Base-by-base conservation (phyloP, 1,284 basidiomycete species). In the Gomphus bonarii region DNA sequence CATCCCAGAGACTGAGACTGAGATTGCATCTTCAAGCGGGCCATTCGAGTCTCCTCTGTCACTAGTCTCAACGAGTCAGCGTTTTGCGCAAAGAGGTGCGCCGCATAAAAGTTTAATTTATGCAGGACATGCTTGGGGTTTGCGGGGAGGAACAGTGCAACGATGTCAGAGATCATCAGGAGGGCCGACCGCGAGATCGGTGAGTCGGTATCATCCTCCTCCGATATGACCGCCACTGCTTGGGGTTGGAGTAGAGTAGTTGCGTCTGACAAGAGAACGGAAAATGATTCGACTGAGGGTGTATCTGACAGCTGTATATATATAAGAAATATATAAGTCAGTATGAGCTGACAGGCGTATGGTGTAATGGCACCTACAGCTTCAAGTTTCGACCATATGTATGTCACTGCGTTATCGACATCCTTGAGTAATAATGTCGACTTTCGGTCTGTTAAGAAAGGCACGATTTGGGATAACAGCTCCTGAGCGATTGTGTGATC, bases 71-170 rank as follows among this genome's bases (percentile, higher is more conserved):
- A 18, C 10, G 36, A 7, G 36, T 25, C n/a, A 28, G 30, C 22
- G 18, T 48, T 50, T 31, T 58, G 50, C 16, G 14, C 30, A 33
- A 18, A 31, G 3, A 78, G 65, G 54, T 81, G 75, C 1, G 75
- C 79, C 4, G 75, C 77, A 63, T 85, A 85, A 65, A 81, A 85
- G 44, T 72, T 67, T 53, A 80, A 65, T 70, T 81, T 85, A 61
- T 74, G 78, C 25, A 70, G 68, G 58, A 75, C 70, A 61, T 75
- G 76, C 62, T 71, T 76, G 61, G 64, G 65, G 60, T 68, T 68
- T 62, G 60, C 25, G 4, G 25, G 59, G 59, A 58, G 59, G 67
- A 74, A 79, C 49, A 80, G 64, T 33, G 62, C 63, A 48, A 66
- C 69, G 52, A 77, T 63, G 71, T 80, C 85, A 18, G 81, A 85